These are phyloP conservation scores for Rhinocladiella mackenziei DNA, from an alignment of 2,329 filamentous ascomycete species.

Conservation along the genomic window DNA sequence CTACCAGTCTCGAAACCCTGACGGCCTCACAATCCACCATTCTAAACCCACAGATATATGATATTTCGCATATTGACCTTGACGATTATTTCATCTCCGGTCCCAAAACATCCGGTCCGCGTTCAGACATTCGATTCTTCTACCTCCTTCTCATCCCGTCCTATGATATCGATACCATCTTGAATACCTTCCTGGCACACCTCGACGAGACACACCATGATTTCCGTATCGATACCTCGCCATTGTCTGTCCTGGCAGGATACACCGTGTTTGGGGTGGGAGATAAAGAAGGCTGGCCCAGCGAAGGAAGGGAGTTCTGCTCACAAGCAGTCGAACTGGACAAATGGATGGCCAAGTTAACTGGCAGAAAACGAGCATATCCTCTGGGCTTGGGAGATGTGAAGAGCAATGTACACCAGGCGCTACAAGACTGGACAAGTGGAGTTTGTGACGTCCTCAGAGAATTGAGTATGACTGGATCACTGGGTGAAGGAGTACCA, in stretches of 20 bases:
- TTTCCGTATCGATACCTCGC: conserved; percentile 88
- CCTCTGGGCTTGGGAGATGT: conserved; percentile 85
- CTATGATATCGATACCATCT: conserved; percentile 91
- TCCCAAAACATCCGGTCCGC: conserved; percentile 41
- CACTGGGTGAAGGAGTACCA: conserved; percentile 62
- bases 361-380: conserved; percentile 77
- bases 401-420: conserved; percentile 64
- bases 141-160: conserved; percentile 84
- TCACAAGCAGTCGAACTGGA: conserved; percentile 87
- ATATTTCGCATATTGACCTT: conserved; percentile 82
- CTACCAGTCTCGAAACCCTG: conserved; percentile 50
- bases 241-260: conserved; percentile 70
- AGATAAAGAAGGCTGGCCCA: conserved; percentile 87
- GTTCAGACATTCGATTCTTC: conserved; percentile 48
- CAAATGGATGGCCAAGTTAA: conserved; percentile 96
- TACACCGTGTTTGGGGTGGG: conserved; percentile 95
- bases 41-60: conserved; percentile 62
- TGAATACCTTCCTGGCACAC: conserved; percentile 82
- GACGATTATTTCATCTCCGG: conserved; percentile 85
- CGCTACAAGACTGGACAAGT: conserved; percentile 71
- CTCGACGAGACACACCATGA: conserved; percentile 92
- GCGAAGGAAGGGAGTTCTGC: conserved; percentile 85
- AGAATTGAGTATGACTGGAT: conserved; percentile 52
- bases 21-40: conserved; percentile 30
- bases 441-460: conserved; percentile 70